Evolutionary conservation across 164 flowering plant species (phyloP), one percentile per base, ranked within the genome.

Genomic region (Platanus orientalis): DNA sequence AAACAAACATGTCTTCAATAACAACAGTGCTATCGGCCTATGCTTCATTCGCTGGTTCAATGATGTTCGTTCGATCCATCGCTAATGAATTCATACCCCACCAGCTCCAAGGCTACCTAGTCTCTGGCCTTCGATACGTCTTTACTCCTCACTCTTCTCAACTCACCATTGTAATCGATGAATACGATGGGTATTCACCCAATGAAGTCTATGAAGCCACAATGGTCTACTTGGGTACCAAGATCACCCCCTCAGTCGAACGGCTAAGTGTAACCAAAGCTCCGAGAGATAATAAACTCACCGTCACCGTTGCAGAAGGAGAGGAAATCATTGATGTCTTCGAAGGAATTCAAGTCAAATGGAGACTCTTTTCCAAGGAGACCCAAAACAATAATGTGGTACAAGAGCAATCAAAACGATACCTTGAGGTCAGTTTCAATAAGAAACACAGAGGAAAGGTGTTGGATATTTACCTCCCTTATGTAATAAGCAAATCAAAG

Each of bases 141-240:
- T 2, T 42, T 3, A 39, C 0, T 9, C 25, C 7, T 26, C 2
- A 6, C 16, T 51, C 65, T 10, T 32, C 57, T 0, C 21, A 49
- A 12, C 2, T 53, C 14, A 63, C 66, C 5, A 12, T 51, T 10
- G 68, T 81, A 24, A 73, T 83, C 64, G 78, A 81, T 12, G 82
- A 81, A 47, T 71, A 56, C 64, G 70, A 76, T 7, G 85, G 85
- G 28, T 55, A 70, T 11, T 58, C 20, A 19, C 16, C 1, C 60
- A 78, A 80, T 64, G 69, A 80, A 63, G 53, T 78, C 40, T 80
- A 71, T 72, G 66, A 60, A 23, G 77, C 83, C 4, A 77, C 81
- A 0, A 73, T 75, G 23, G 40, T 56, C n/a, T 80, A 80, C 48
- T 47, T 80, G n/a, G 71, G 76, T 44, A 27, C 57, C 61, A 76